Evolutionary conservation across 805 yeast species (phyloP).

Genomic region (Ogataea parapolymorpha): DNA sequence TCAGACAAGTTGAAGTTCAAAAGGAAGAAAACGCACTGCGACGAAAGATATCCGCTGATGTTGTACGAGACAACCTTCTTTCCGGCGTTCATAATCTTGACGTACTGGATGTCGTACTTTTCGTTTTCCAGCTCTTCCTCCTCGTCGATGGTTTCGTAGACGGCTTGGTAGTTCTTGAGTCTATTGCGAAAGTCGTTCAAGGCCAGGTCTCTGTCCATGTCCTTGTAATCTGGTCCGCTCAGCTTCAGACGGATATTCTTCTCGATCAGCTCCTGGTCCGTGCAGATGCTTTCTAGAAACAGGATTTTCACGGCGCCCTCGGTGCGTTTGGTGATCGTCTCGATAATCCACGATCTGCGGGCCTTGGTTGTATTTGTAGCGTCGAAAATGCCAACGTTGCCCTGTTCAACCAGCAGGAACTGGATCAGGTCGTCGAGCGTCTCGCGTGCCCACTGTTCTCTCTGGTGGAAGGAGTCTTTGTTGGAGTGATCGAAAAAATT

Average conservation of each 20-base stretch:
- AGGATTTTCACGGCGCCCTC: slow-evolving; percentile 36
- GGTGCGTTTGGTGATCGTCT: slow-evolving; percentile 34
- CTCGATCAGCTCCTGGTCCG: slow-evolving; percentile 74
- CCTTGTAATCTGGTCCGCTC: slow-evolving; percentile 87
- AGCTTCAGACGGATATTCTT: slow-evolving; percentile 80
- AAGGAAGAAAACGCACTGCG: slow-evolving; percentile 54
- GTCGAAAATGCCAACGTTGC: slow-evolving; percentile 57
- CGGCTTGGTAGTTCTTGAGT: slow-evolving; percentile 77
- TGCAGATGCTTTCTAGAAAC: slow-evolving; percentile 75
- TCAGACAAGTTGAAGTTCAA: slow-evolving; percentile 39
- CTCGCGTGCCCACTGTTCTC: slow-evolving; percentile 52
- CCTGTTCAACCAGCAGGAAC: slow-evolving; percentile 38
- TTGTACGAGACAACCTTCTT: slow-evolving; percentile 54
- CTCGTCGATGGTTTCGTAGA: slow-evolving; percentile 87
- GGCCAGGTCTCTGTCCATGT: slow-evolving; percentile 80
- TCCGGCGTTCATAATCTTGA: slow-evolving; percentile 63
- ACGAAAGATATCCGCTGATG: slow-evolving; percentile 54
- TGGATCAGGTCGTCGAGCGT: slow-evolving; percentile 46
- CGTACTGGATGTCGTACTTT: slow-evolving; percentile 50
- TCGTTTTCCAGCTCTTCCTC: slow-evolving; percentile 40
- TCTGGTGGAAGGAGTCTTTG: slow-evolving; percentile 38
- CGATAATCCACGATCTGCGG: slow-evolving; percentile 39
- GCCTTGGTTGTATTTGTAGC: slow-evolving; percentile 55
- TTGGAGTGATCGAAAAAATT: slow-evolving; percentile 43
- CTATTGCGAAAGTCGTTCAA: slow-evolving; percentile 79